Conservation (phyloP, 495 filamentous ascomycete genomes). For the Astrocystis sublimbata region DNA sequence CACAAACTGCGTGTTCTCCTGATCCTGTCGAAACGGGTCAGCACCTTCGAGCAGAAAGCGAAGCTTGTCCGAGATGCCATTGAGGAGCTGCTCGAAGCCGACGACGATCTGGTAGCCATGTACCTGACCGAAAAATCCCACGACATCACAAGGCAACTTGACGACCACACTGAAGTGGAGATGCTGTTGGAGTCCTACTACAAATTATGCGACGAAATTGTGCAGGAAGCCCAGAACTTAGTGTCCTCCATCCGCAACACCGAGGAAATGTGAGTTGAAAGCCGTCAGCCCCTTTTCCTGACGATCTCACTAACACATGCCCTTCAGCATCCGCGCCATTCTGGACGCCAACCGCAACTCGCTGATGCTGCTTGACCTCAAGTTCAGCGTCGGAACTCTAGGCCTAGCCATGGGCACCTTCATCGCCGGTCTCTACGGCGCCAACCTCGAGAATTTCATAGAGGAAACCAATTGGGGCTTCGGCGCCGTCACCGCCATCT, state of each 20-base stretch:
- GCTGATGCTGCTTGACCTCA: slow-evolving; percentile 95
- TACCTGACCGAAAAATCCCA: slow-evolving; percentile 84
- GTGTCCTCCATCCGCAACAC: slow-evolving; percentile 97
- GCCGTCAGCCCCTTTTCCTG: neutral
- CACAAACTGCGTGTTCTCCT: slow-evolving; percentile 89
- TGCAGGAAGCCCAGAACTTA: slow-evolving; percentile 87
- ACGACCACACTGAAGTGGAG: slow-evolving; percentile 95
- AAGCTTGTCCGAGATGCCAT: slow-evolving; percentile 92
- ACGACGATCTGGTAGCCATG: slow-evolving; percentile 94
- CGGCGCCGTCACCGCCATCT: slow-evolving; percentile 66
- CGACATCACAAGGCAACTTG: slow-evolving; percentile 71
- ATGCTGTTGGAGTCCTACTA: slow-evolving; percentile 96
- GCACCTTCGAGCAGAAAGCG: slow-evolving; percentile 96
- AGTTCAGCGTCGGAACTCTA: slow-evolving; percentile 92
- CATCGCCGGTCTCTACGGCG: slow-evolving; percentile 94
- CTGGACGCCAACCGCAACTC: slow-evolving; percentile 97
- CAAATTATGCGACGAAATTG: slow-evolving; percentile 97
- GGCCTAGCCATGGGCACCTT: slow-evolving; percentile 91
- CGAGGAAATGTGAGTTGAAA: slow-evolving; percentile 84
- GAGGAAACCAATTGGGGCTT: slow-evolving; percentile 96
- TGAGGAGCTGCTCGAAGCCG: slow-evolving; percentile 94
- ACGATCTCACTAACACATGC: neutral
- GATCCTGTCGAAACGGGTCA: slow-evolving; percentile 90
- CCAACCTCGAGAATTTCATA: slow-evolving; percentile 98
- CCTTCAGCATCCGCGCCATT: slow-evolving; percentile 82